Percentiles rank a stretch among this genome's conserved stretches.
These are phyloP conservation scores for Rutidosis leptorrhynchoides DNA, from an alignment of 129 eudicot species.

Conservation along the genomic window DNA sequence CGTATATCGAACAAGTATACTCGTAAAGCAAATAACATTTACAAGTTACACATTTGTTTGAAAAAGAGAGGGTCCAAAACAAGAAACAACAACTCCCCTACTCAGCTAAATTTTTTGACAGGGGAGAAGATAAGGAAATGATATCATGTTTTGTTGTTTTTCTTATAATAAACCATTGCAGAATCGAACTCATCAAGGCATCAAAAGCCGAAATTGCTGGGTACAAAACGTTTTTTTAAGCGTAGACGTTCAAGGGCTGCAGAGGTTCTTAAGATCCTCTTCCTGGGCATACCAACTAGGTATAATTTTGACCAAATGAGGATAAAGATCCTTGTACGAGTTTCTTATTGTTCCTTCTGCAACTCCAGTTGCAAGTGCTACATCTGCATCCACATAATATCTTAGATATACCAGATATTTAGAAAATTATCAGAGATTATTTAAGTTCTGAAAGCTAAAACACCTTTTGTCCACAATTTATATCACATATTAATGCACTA, in stretches of 20 bases:
- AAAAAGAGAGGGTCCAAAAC: slow-evolving; percentile 11
- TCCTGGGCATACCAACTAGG: slow-evolving; percentile 89
- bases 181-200: slow-evolving; percentile 8
- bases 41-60: slow-evolving; percentile 25
- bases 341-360: slow-evolving; percentile 82
- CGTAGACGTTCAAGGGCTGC: slow-evolving; percentile 54
- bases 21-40: slow-evolving; percentile 19
- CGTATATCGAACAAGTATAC: background rate
- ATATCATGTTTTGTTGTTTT: slow-evolving; percentile 16
- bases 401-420: background rate
- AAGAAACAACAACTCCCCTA: slow-evolving; percentile 21
- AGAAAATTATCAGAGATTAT: no score
- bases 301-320: slow-evolving; percentile 72
- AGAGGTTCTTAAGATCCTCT: slow-evolving; percentile 80
- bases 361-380: slow-evolving; percentile 85
- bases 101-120: slow-evolving; percentile 13
- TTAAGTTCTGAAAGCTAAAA: no score
- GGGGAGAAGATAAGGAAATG: background rate
- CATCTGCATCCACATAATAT: slow-evolving; percentile 53
- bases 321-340: slow-evolving; percentile 73
- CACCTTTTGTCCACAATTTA: background rate
- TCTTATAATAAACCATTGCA: slow-evolving; percentile 17
- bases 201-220: background rate
- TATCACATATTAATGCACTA: background rate
- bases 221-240: background rate